Base-by-base conservation (phyloP, 306 rosid species). In the Notholithocarpus densiflorus region DNA sequence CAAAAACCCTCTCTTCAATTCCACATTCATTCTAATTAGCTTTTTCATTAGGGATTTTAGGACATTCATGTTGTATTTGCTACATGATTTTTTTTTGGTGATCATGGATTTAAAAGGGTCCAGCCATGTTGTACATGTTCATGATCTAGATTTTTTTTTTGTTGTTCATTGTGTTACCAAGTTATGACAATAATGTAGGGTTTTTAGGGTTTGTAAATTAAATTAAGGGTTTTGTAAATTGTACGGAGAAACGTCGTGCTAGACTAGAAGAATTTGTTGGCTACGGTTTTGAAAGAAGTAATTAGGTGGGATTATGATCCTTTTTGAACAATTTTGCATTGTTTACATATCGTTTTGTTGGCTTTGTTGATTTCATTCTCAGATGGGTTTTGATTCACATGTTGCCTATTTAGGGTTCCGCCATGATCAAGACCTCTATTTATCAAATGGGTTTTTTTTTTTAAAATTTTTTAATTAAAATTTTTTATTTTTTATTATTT, bases 71-170 rank as follows among this genome's bases (percentile, higher is more conserved):
- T 80, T 87, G 55, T 83, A 81, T 79, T 80, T 82, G 83, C 81
- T 85, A 79, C 80, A 66, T 73, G 18, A 40, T 48, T 45, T 54
- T 71, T 78, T 6, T 32, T 21, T 51, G 2, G 8, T 17, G 26
- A 9, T 9, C 11, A 32, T 37, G 53, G 61, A 83, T 65, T 70
- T 75, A 82, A 69, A 45, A 23, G 69, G 69, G 66, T 48, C 68
- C 24, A 55, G 80, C 53, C 87, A 70, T 79, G 85, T 88, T 69
- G 61, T 84, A 82, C 89, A 83, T 87, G 88, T 84, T 81, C 84
- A 78, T 73, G 86, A 80, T 85, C 84, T 88, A 87, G 90, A 48
- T 32, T 90, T 76, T 40, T 81, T 79, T 85, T 74, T 89, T n/a
- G n/a, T n/a, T n/a, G n/a, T 90, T 76, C 75, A 15, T 72, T 61